phyloP scores from a whole-genome alignment of 2,329 filamentous ascomycete species.

The Epicoccum nigrum region DNA sequence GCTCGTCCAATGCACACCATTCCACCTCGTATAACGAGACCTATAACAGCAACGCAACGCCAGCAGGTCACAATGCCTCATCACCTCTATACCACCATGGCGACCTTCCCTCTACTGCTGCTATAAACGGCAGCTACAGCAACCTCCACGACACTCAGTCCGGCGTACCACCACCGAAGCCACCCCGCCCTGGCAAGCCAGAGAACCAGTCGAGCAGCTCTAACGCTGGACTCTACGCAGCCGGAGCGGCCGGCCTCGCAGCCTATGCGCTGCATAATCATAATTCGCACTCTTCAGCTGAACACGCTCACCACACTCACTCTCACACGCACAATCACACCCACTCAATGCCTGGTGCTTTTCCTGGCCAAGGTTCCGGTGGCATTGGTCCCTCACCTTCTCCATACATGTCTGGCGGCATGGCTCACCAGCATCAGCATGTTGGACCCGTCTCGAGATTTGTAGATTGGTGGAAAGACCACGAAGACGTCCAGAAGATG shows the following conservation, averaged over 20 bases:
- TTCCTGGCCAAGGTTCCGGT: slow-evolving; percentile 30
- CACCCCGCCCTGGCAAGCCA: slow-evolving; percentile 46
- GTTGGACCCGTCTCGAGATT: slow-evolving; percentile 62
- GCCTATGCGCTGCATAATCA: slow-evolving; percentile 54
- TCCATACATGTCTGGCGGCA: slow-evolving; percentile 39
- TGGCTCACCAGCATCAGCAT: slow-evolving; percentile 59
- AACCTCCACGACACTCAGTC: slow-evolving; percentile 38
- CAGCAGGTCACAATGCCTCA: slow-evolving; percentile 5
- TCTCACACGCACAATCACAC: slow-evolving; percentile 38
- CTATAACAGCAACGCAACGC: slow-evolving; percentile 2
- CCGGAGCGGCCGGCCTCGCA: slow-evolving; percentile 54
- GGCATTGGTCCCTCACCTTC: slow-evolving; percentile 26
- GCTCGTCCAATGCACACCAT: slow-evolving; percentile 36
- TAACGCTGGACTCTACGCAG: slow-evolving; percentile 53
- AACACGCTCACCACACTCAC: slow-evolving; percentile 38
- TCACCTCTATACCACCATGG: slow-evolving; percentile 40
- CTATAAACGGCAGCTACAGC: slow-evolving; percentile 42
- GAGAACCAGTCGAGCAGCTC: slow-evolving; percentile 54
- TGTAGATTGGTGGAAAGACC: slow-evolving; percentile 67
- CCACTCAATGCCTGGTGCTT: slow-evolving; percentile 37
- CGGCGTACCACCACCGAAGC: slow-evolving; percentile 38
- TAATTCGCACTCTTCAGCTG: slow-evolving; percentile 31
- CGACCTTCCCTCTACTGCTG: slow-evolving; percentile 30
- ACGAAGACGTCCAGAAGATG: slow-evolving; percentile 68
- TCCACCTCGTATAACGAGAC: slow-evolving; percentile 30